Percentiles rank a stretch among this genome's conserved stretches.
Evolutionary conservation across 768 basidiomycete species (phyloP).

Genomic region (Lactarius hengduanensis): DNA sequence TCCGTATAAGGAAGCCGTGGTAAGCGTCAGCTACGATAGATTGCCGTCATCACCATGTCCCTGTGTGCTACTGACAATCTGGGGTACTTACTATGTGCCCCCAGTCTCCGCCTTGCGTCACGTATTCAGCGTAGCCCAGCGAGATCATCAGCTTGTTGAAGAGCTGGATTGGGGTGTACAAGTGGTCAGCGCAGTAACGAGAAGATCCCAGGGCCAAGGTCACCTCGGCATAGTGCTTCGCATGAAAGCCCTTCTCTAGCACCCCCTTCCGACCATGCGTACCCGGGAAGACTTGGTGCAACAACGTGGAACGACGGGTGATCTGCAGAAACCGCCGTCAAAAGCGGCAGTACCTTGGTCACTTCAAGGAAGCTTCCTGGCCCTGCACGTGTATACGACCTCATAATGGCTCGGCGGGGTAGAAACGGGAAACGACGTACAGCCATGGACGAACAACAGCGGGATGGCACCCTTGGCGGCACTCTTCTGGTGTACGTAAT

Average conservation of each 20-base stretch:
- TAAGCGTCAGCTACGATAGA: slow-evolving; percentile 38
- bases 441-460: neutral
- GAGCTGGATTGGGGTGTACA: neutral
- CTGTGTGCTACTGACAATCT: neutral
- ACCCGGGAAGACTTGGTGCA: no score
- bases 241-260: no score
- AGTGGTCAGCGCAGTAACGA: neutral
- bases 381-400: no score
- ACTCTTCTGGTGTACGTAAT: slow-evolving; percentile 38
- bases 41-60: neutral
- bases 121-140: slow-evolving; percentile 10
- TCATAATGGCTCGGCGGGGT: no score
- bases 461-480: slow-evolving; percentile 31
- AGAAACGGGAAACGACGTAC: no score
- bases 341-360: no score
- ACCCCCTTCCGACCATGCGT: no score
- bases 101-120: slow-evolving; percentile 33
- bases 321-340: no score
- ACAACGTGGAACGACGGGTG: no score
- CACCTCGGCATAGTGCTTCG: no score
- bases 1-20: slow-evolving; percentile 32
- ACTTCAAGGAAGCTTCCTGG: no score
- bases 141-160: slow-evolving; percentile 13
- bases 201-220: neutral
- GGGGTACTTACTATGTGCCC: slow-evolving; percentile 37